Evolutionary conservation across 768 basidiomycete genomes (phyloP).

Genomic region (Albatrellus ellisii): DNA sequence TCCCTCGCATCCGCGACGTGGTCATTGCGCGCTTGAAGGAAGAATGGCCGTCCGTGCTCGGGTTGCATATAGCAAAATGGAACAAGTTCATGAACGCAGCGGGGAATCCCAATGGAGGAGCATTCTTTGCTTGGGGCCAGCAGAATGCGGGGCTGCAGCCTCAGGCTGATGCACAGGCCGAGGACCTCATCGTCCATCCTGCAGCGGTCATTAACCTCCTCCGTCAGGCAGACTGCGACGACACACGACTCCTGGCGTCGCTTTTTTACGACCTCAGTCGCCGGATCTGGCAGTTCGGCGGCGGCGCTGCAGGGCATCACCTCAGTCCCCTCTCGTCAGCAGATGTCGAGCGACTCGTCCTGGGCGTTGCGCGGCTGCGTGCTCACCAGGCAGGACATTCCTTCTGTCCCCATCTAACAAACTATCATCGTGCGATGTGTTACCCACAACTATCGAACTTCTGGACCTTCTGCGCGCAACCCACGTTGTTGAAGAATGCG

Average conservation of each 20-base stretch:
- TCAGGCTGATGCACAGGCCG: not conserved
- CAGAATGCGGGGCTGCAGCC: not conserved
- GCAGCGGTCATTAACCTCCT: conserved; percentile 17
- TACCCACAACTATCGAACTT: not conserved
- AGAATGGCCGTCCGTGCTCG: conserved; percentile 4
- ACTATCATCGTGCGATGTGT: not conserved
- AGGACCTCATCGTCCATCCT: conserved; percentile 15
- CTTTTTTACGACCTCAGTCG: conserved; percentile 19
- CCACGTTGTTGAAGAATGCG: not conserved
- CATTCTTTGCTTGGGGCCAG: not conserved
- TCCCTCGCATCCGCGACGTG: conserved; percentile 2
- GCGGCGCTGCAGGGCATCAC: conserved; percentile 11
- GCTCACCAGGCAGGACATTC: conserved; percentile 1
- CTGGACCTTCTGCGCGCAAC: not conserved
- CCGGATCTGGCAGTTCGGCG: conserved; percentile 14
- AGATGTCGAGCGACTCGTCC: conserved; percentile 16
- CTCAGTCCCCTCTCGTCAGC: conserved; percentile 14
- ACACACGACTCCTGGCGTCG: conserved; percentile 12
- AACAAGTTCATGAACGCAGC: not conserved
- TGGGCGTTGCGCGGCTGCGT: conserved; percentile 15
- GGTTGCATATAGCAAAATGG: conserved; percentile 1
- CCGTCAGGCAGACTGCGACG: conserved; percentile 13
- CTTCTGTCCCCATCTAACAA: not conserved
- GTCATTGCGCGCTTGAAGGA: conserved; percentile 1
- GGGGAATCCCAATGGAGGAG: not conserved